phyloP scores from a whole-genome alignment of 106 monocot species.

The Apostasia ramifera region DNA sequence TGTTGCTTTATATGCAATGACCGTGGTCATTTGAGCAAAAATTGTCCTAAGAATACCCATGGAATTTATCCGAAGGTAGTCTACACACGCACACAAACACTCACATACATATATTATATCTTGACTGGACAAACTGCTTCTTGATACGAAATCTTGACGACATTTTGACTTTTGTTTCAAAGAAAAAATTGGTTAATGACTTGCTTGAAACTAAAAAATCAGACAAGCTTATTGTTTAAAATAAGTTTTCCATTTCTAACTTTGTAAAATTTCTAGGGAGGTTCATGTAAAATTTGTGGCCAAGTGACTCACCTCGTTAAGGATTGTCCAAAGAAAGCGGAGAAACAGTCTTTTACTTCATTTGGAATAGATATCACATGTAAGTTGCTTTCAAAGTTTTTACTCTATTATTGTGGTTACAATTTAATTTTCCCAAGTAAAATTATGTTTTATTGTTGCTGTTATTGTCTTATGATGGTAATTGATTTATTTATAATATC shows the following conservation, averaged over 20 bases:
- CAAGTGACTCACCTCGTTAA: slow-evolving; percentile 88
- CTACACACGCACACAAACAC: too few relatives aligned
- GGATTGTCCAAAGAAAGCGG: slow-evolving; percentile 82
- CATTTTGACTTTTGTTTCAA: too few relatives aligned
- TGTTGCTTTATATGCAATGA: slow-evolving; percentile 87
- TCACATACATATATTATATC: too few relatives aligned
- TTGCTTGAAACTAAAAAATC: not conserved
- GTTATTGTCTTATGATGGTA: too few relatives aligned
- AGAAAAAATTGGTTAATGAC: too few relatives aligned
- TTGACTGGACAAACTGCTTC: too few relatives aligned
- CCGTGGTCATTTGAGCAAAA: slow-evolving; percentile 83
- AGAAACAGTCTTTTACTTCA: slow-evolving; percentile 19
- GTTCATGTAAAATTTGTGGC: slow-evolving; percentile 90
- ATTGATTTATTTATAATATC: too few relatives aligned
- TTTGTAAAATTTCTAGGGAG: slow-evolving; percentile 51
- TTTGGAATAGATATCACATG: slow-evolving; percentile 19
- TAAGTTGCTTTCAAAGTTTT: slow-evolving; percentile 22
- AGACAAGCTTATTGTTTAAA: not conserved
- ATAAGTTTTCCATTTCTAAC: not conserved
- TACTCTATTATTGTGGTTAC: not conserved
- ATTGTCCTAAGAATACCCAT: slow-evolving; percentile 83
- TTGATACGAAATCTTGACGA: too few relatives aligned
- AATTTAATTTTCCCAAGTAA: too few relatives aligned
- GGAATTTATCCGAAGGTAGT: slow-evolving; percentile 98
- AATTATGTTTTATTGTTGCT: too few relatives aligned